Evolutionary conservation across 2,329 filamentous ascomycete species (phyloP).

Genomic region (Fusarium mangiferae): DNA sequence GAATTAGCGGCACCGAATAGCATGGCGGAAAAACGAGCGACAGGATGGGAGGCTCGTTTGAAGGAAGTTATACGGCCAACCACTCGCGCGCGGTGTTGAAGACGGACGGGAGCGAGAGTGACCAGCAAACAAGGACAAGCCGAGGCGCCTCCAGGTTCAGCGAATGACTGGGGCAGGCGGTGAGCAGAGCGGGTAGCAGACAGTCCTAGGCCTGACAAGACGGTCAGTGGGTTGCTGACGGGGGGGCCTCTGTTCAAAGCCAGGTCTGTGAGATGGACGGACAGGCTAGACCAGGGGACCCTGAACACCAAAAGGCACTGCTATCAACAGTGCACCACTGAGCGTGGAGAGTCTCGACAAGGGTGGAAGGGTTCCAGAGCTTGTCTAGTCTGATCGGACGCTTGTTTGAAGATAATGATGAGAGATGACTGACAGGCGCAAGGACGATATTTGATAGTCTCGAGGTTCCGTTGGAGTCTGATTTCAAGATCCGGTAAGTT

Average conservation of each 20-base stretch:
- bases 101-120: constrained; percentile 35
- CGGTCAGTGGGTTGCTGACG: constrained; percentile 33
- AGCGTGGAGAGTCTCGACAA: constrained; percentile 11
- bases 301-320: constrained; percentile 29
- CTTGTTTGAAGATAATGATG: constrained; percentile 24
- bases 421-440: constrained; percentile 26
- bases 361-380: constrained; percentile 12
- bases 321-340: constrained; percentile 29
- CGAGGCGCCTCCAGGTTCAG: constrained; percentile 30
- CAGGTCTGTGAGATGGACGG: constrained; percentile 37
- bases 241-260: constrained; percentile 21
- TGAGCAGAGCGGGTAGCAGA: constrained; percentile 35
- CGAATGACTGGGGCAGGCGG: constrained; percentile 44
- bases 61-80: constrained; percentile 40
- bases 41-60: constrained; percentile 31
- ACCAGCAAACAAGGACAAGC: constrained; percentile 15
- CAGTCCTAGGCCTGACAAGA: constrained; percentile 34
- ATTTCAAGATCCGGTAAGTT: neutral
- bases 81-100: constrained; percentile 41
- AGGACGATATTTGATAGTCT: constrained; percentile 1
- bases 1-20: constrained; percentile 38
- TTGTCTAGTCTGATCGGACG: constrained; percentile 29
- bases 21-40: constrained; percentile 42
- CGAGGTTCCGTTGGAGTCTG: neutral
- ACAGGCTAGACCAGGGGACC: constrained; percentile 37